phyloP scores from a whole-genome alignment of 345 rosid species.

The Syzygium aromaticum region DNA sequence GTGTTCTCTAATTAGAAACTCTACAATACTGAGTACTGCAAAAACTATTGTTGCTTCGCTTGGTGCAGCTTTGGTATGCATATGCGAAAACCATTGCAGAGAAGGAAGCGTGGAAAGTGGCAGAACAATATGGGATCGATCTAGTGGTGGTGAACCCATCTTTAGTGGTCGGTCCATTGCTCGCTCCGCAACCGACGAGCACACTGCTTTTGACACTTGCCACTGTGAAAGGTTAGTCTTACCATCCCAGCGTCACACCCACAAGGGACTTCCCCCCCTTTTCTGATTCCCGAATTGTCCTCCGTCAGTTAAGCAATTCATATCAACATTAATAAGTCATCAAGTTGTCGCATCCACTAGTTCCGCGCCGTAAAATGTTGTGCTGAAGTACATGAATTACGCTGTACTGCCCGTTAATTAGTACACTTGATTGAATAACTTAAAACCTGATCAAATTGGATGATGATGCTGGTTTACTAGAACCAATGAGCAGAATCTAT shows the following conservation, averaged over 20 bases:
- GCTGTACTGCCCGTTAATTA: background rate
- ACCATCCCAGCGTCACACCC: background rate
- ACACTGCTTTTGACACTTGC: conserved; percentile 45
- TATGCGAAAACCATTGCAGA: conserved; percentile 78
- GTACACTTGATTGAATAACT: background rate
- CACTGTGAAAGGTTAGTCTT: conserved; percentile 43
- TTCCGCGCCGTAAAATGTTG: background rate
- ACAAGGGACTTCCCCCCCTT: background rate
- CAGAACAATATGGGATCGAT: conserved; percentile 55
- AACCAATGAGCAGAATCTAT: background rate
- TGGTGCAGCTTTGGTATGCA: conserved; percentile 68
- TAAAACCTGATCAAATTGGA: background rate
- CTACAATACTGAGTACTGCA: background rate
- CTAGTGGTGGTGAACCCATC: conserved; percentile 84
- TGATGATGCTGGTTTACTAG: background rate
- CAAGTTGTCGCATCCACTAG: background rate
- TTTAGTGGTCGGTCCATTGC: conserved; percentile 76
- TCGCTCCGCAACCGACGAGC: conserved; percentile 78
- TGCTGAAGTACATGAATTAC: background rate
- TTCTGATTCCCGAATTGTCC: background rate
- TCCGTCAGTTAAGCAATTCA: background rate
- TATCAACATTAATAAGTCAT: background rate
- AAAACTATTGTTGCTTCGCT: background rate
- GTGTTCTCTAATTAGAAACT: background rate
- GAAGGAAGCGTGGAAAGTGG: conserved; percentile 81